These are phyloP conservation scores for Lathyrus oleraceus DNA, from an alignment of 306 rosid species.

Conservation along the genomic window DNA sequence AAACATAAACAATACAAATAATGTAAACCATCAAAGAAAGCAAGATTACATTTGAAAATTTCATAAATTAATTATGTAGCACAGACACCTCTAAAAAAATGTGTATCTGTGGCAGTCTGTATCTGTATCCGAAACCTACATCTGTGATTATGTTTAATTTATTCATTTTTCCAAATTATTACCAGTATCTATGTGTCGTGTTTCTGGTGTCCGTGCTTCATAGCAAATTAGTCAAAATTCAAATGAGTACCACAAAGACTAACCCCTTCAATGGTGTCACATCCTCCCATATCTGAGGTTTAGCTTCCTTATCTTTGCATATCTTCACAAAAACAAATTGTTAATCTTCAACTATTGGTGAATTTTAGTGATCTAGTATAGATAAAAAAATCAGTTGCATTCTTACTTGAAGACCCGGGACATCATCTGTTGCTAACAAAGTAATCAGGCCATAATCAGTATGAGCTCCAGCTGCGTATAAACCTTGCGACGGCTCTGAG, in stretches of 20 bases:
- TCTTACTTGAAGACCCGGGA: conserved; percentile 81
- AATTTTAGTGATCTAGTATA: not conserved
- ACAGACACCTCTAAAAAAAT: no score
- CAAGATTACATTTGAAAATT: no score
- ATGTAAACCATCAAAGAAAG: not conserved
- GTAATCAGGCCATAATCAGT: conserved; percentile 79
- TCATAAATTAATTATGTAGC: no score
- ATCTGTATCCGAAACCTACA: no score
- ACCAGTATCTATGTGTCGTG: no score
- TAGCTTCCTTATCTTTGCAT: conserved; percentile 81
- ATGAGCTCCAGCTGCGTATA: conserved; percentile 95
- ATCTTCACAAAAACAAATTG: conserved; percentile 55
- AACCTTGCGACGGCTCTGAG: conserved; percentile 74
- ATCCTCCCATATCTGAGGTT: conserved; percentile 89
- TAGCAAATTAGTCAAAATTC: no score
- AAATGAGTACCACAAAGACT: conserved; percentile 32
- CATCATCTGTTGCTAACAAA: conserved; percentile 73
- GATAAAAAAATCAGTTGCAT: conserved; percentile 9
- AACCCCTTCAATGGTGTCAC: conserved; percentile 86
- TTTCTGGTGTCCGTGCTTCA: no score
- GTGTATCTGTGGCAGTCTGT: no score
- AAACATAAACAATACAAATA: conserved; percentile 23
- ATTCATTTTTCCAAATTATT: no score
- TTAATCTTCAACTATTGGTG: not conserved
- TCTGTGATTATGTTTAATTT: no score